phyloP scores from a whole-genome alignment of 176 grass and related monocot genomes.

The Alloteropsis semialata region DNA sequence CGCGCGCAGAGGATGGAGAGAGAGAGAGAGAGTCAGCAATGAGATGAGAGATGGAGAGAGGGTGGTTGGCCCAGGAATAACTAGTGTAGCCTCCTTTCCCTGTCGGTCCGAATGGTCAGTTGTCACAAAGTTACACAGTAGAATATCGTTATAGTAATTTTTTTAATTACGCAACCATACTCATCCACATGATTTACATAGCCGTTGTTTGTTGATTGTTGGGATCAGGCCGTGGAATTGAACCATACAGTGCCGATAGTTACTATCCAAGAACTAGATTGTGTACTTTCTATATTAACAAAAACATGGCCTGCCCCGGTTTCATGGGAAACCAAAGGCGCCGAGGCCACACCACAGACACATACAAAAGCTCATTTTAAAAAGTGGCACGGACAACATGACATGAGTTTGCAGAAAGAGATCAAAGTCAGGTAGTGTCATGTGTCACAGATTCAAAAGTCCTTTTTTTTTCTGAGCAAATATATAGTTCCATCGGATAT shows the following conservation, averaged over 20 bases:
- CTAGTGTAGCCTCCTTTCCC: not conserved
- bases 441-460: not conserved
- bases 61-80: not conserved
- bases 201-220: not conserved
- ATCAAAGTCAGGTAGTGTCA: not conserved
- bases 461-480: not conserved
- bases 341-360: not conserved
- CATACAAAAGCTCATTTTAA: not conserved
- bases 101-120: not conserved
- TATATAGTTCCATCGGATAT: not conserved
- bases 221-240: not conserved
- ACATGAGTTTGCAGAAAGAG: not conserved
- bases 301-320: not conserved
- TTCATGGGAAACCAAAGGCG: conserved; percentile 12
- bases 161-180: no score
- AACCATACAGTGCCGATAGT: not conserved
- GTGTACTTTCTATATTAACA: not conserved
- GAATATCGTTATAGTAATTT: no score
- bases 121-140: not conserved
- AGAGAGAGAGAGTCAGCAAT: not conserved
- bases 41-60: not conserved
- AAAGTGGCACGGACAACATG: not conserved
- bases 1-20: not conserved
- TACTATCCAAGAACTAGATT: not conserved
- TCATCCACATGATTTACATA: not conserved